Percentiles rank a stretch among this genome's conserved stretches.
Conservation (phyloP, 495 filamentous ascomycete genomes). For the Tuber microsphaerosporum region DNA sequence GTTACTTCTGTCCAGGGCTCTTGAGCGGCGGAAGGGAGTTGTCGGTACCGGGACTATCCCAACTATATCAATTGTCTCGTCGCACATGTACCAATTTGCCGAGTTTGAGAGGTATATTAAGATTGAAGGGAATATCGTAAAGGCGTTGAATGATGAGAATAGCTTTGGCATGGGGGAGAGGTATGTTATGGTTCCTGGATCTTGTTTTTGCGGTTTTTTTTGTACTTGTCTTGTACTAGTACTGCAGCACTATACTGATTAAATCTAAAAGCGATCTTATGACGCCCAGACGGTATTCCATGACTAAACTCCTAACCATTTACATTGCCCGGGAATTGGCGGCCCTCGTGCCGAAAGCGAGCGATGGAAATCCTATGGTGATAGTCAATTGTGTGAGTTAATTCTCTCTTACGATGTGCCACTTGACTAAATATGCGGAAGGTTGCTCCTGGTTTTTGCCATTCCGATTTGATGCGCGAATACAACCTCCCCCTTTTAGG, state of each 20-base stretch:
- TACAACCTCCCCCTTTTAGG: not conserved
- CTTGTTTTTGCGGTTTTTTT: not conserved
- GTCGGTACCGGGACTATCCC: not conserved
- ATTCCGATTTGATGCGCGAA: conserved; percentile 46
- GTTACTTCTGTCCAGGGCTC: conserved; percentile 5
- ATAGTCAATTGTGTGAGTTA: conserved; percentile 46
- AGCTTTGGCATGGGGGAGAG: conserved; percentile 13
- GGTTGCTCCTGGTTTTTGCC: conserved; percentile 51
- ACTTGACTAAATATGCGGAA: not conserved
- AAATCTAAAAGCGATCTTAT: not conserved
- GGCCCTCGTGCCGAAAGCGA: conserved; percentile 29
- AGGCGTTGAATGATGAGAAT: conserved; percentile 41
- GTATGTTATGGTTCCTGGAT: not conserved
- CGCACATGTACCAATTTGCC: conserved; percentile 22
- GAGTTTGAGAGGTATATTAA: conserved; percentile 42
- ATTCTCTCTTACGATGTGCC: not conserved
- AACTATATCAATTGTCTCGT: conserved; percentile 11
- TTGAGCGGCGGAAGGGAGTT: not conserved
- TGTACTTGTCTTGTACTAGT: not conserved
- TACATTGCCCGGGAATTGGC: conserved; percentile 49
- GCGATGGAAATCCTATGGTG: conserved; percentile 36
- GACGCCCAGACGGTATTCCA: conserved; percentile 42
- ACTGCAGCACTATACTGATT: not conserved
- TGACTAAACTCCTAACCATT: conserved; percentile 52
- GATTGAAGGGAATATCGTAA: conserved; percentile 41